Evolutionary conservation across 495 filamentous ascomycete species (phyloP).

Genomic region (Aspergillus avenaceus): DNA sequence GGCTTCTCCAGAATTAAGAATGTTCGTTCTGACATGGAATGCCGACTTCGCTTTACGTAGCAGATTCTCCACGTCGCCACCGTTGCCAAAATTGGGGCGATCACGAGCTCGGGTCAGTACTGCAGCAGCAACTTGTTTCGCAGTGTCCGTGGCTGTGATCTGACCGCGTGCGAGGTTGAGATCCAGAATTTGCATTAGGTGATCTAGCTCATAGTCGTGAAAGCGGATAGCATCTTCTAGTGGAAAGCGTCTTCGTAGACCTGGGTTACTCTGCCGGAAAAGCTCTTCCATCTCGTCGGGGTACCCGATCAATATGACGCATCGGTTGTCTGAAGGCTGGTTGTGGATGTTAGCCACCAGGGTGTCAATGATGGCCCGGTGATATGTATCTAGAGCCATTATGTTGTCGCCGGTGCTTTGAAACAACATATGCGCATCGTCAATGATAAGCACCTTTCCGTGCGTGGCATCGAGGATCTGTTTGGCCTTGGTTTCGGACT

Average conservation of each 20-base stretch:
- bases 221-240: conserved; percentile 58
- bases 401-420: neutral
- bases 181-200: neutral
- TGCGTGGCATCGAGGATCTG: neutral
- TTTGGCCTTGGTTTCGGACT: too few relatives aligned
- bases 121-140: neutral
- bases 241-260: conserved; percentile 60
- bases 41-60: too few relatives aligned
- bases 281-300: conserved; percentile 64
- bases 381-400: too few relatives aligned
- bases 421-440: conserved; percentile 58
- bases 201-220: conserved; percentile 49
- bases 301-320: conserved; percentile 67
- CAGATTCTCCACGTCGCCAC: too few relatives aligned
- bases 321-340: conserved; percentile 65
- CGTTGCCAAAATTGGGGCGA: too few relatives aligned
- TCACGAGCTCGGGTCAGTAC: neutral
- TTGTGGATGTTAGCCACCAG: conserved; percentile 71
- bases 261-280: conserved; percentile 70
- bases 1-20: too few relatives aligned
- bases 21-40: too few relatives aligned
- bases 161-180: neutral
- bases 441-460: conserved; percentile 67
- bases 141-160: neutral
- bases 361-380: conserved; percentile 19